Base-by-base conservation (phyloP, 495 filamentous ascomycete species). In the Penicillium coffeae region DNA sequence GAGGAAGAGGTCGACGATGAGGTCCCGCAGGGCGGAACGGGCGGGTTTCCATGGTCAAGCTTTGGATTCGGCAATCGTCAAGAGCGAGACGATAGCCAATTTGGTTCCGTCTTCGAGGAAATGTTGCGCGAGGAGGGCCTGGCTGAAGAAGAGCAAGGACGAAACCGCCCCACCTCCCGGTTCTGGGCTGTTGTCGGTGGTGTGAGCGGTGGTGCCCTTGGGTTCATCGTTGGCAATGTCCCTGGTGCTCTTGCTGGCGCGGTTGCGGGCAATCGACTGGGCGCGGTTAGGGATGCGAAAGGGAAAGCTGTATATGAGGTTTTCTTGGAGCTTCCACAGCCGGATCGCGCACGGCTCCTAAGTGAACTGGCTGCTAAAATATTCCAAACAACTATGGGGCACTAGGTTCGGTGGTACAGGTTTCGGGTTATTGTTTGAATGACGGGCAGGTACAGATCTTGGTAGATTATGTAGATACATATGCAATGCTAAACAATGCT, bases 291-390 rank as follows among this genome's bases (percentile, higher is more conserved):
- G 35, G 93, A 98, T 73, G 80, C 86, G 13, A 87, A 83, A 68
- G 92, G 92, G 8, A 96, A 96, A 83, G 93, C 87, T 70, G 94
- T 98, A 16, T 97, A 94, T 72, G 78, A 81, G 36, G 93, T 96
- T 19, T 97, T 92, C 55, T 42, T 79, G 59, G 88, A 95, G 50
- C 66, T 97, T 58, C 90, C 90, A 49, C 84, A 86, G 65, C 71
- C 68, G 22, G 90, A 95, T 59, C 85, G 87, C 56, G 80, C 88
- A 27, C 82, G 82, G 71, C 66, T 98, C 58, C 67, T 90, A 42
- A 86, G 82, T 60, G 82, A 87, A 68, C 63, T 90, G 48, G 86
- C 87, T 13, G 81, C 84, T 16, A 87, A 83, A 64, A 79, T 89
- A 1, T 86, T 90, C 38, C 72, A 73, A 45, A 49, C 68, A 32